Conservation (phyloP, 2,329 filamentous ascomycete genomes). For the Macrophomina pseudophaseolina region DNA sequence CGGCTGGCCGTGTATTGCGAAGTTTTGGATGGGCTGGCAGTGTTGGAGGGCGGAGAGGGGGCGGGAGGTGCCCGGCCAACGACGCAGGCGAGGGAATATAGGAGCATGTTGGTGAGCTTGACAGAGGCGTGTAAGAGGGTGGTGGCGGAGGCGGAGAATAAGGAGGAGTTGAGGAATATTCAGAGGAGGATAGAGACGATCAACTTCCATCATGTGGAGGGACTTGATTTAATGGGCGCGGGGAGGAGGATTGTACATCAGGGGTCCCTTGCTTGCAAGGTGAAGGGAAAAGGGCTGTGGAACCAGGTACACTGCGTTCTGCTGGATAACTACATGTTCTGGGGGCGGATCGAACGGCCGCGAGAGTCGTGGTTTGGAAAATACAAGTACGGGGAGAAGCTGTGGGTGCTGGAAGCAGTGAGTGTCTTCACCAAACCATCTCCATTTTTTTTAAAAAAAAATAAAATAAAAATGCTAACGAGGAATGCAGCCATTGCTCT, state of each 20-base stretch:
- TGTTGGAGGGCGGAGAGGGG: neutral
- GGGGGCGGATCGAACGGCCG: constrained; percentile 37
- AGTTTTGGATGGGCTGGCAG: neutral
- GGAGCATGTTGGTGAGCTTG: too few species aligned
- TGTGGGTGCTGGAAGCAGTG: constrained; percentile 33
- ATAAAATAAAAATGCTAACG: neutral
- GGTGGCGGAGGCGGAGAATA: neutral
- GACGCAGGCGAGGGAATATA: too few species aligned
- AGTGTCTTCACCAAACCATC: constrained; percentile 1
- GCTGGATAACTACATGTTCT: constrained; percentile 39
- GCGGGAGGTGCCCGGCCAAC: neutral
- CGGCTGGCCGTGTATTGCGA: neutral
- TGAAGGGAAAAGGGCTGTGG: constrained; percentile 40
- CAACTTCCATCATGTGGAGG: constrained; percentile 1
- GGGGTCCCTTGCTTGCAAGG: constrained; percentile 36
- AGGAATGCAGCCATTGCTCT: constrained; percentile 32
- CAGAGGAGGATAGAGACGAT: neutral
- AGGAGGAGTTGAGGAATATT: neutral
- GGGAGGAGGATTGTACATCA: constrained; percentile 34
- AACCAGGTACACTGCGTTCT: constrained; percentile 37
- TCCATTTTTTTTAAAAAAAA: neutral
- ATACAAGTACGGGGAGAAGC: constrained; percentile 21
- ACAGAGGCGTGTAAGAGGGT: neutral
- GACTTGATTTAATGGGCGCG: constrained; percentile 31
- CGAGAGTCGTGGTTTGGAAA: constrained; percentile 27